Evolutionary conservation across 805 yeast genomes (phyloP).

Genomic region (Dipodascus albidus): DNA sequence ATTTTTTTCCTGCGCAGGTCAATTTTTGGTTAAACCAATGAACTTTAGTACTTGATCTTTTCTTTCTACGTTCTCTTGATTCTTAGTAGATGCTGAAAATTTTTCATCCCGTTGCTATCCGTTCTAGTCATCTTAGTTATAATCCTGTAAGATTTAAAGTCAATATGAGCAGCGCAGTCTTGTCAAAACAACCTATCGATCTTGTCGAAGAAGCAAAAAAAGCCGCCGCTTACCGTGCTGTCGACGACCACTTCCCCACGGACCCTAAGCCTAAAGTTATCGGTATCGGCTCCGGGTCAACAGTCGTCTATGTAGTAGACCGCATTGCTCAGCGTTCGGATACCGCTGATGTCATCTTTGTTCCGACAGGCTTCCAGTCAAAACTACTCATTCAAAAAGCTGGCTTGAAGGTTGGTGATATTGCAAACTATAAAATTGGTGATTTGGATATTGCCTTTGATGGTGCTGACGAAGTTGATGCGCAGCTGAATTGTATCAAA

Average conservation of each 20-base stretch:
- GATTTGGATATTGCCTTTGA: constrained; percentile 87
- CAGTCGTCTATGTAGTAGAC: constrained; percentile 96
- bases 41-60: too few relatives aligned
- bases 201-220: constrained; percentile 75
- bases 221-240: constrained; percentile 84
- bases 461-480: constrained; percentile 96
- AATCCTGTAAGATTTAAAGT: too few relatives aligned
- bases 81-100: background rate
- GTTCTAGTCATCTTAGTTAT: background rate
- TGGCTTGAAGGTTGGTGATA: constrained; percentile 64
- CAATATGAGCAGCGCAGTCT: background rate
- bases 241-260: constrained; percentile 70
- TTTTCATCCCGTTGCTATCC: background rate
- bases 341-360: constrained; percentile 53
- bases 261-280: constrained; percentile 72
- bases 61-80: background rate
- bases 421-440: constrained; percentile 61
- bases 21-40: too few relatives aligned
- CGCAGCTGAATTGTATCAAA: constrained; percentile 71
- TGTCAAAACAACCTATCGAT: constrained; percentile 6
- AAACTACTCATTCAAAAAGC: constrained; percentile 74
- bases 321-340: constrained; percentile 58
- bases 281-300: constrained; percentile 96
- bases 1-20: too few relatives aligned
- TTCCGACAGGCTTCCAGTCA: constrained; percentile 96